Base-by-base conservation (phyloP, 2,329 filamentous ascomycete species). In the Teratosphaeriaceae sp. region DNA sequence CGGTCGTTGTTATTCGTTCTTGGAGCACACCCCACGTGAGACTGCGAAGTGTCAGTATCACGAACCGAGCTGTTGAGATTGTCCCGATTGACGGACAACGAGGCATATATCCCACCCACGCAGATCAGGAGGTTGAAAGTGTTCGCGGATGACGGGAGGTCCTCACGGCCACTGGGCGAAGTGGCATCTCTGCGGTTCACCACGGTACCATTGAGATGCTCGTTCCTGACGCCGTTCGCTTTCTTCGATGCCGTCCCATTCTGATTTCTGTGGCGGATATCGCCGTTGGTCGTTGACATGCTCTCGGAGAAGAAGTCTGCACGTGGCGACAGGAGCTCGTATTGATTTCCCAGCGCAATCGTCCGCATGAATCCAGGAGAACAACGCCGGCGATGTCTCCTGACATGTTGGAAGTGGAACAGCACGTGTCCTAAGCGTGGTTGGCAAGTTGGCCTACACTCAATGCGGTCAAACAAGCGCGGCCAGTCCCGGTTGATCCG, bases 1-100 rank as follows among this genome's bases (percentile, higher is more conserved):
- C 76, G 9, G 88, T 97, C 12, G 92, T 98, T 21, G 92, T 97
- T 59, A 98, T 87, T 58, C 92, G 88, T 68, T 98, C 92, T 74
- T 98, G 92, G 48, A 98, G 84, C 52, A 94, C 82, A 19, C 86
- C 92, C 92, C 92, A 98, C 24, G 89, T 94, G 41, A 98, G 72
- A 70, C 90, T 73, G 46, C 2, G 20, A 13, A 23, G 20, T 29
- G 7, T 15, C 19, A 16, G 38, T 19, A 18, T 20, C 15, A 21
- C 3, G 15, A 34, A 34, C 6, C 12, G 21, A 20, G 11, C n/a
- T 8, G 13, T 38, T 38, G 16, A 20, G 16, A 23, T 27, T 13
- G 12, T 9, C 21, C n/a, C 42, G 22, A 7, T 6, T 6, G 8
- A 54, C 67, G 47, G 78, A 96, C 90, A 98, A 98, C 26, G 89